Percentiles rank a stretch among this genome's conserved stretches.
Evolutionary conservation across 2,329 filamentous ascomycete species (phyloP).

Genomic region (Penicillium occitanis): DNA sequence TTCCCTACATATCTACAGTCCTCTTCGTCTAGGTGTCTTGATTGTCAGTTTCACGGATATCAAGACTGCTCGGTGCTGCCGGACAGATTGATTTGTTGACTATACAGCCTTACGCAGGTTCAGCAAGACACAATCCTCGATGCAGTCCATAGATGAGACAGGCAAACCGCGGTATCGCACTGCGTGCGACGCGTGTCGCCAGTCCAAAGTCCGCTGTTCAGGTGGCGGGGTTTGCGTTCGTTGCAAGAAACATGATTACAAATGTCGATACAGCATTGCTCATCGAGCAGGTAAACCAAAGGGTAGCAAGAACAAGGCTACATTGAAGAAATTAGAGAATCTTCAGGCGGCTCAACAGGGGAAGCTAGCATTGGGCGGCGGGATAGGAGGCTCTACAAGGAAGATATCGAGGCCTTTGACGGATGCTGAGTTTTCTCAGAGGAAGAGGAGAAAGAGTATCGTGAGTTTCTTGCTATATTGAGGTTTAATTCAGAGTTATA

Average conservation of each 20-base stretch:
- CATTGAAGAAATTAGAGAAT: constrained; percentile 37
- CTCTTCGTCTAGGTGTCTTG: background rate
- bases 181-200: constrained; percentile 42
- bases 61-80: background rate
- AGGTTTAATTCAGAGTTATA: constrained; percentile 18
- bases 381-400: background rate
- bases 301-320: constrained; percentile 42
- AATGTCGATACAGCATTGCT: constrained; percentile 40
- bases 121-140: constrained; percentile 18
- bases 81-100: background rate
- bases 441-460: background rate
- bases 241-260: constrained; percentile 39
- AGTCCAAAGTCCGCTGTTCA: constrained; percentile 43
- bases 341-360: constrained; percentile 33
- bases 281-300: constrained; percentile 43
- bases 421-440: background rate
- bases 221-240: constrained; percentile 39
- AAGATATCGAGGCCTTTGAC: background rate
- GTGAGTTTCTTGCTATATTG: background rate
- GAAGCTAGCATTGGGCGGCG: constrained; percentile 27
- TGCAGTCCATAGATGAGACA: constrained; percentile 13
- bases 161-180: constrained; percentile 37
- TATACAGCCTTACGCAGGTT: background rate
- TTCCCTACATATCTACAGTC: background rate
- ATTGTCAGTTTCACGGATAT: background rate